These are phyloP conservation scores for Hypoxylon perforatum DNA, from an alignment of 495 filamentous ascomycete species.

Conservation along the genomic window DNA sequence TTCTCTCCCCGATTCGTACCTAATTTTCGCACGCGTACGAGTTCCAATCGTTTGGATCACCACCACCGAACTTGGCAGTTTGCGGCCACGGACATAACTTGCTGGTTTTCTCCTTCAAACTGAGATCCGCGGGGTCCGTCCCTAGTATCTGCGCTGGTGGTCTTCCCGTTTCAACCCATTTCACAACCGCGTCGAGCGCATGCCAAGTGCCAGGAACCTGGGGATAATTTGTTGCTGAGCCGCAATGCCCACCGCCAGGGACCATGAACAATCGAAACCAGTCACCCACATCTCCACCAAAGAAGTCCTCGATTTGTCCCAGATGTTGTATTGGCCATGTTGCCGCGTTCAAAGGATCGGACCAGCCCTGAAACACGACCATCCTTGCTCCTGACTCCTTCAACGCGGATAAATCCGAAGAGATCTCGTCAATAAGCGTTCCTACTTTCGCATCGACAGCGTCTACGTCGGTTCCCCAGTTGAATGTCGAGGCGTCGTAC, in stretches of 20 bases:
- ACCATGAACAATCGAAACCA: conserved; percentile 55
- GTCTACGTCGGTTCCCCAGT: conserved; percentile 53
- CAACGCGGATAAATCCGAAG: conserved; percentile 48
- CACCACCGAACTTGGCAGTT: conserved; percentile 40
- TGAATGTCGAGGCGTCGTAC: conserved; percentile 53
- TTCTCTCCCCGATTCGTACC: not conserved
- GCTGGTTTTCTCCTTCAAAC: conserved; percentile 41
- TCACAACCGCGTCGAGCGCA: conserved; percentile 43
- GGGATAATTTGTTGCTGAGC: conserved; percentile 45
- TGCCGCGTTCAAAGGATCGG: conserved; percentile 53
- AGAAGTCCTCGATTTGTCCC: conserved; percentile 46
- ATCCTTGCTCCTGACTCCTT: conserved; percentile 50
- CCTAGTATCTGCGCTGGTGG: conserved; percentile 41
- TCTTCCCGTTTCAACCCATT: conserved; percentile 48
- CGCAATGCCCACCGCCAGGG: conserved; percentile 56
- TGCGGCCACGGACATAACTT: conserved; percentile 55
- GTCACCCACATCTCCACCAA: conserved; percentile 43
- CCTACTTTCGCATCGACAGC: conserved; percentile 45
- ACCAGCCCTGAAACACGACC: conserved; percentile 55
- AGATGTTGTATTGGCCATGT: conserved; percentile 58
- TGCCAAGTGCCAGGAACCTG: conserved; percentile 50
- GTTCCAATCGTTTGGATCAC: conserved; percentile 39
- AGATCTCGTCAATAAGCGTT: conserved; percentile 52
- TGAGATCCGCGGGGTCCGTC: conserved; percentile 43
- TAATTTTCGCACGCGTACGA: conserved; percentile 26